A percentile compares a stretch with the other conserved stretches of the same genome.
Conservation (phyloP, 1,139 yeast species). For the Candida tropicalis region DNA sequence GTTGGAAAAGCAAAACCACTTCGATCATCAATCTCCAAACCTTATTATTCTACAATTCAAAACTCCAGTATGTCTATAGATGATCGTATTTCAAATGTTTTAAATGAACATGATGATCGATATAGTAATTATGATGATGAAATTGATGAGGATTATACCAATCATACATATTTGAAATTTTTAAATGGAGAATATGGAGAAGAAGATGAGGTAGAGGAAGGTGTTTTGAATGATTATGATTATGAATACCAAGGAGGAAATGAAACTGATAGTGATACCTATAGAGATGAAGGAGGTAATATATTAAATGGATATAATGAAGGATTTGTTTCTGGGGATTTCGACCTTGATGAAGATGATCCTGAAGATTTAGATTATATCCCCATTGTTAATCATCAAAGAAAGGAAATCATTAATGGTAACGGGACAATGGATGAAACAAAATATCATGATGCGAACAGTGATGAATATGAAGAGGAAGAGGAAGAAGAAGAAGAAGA, state of each 20-base stretch:
- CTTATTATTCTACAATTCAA: not conserved
- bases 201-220: conserved; percentile 32
- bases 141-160: conserved; percentile 14
- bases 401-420: conserved; percentile 6
- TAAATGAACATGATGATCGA: conserved; percentile 5
- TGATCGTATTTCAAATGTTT: conserved; percentile 8
- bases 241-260: conserved; percentile 28
- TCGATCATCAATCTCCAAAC: conserved; percentile 11
- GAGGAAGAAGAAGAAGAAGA: not conserved
- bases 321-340: conserved; percentile 10
- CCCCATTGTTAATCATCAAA: conserved; percentile 15
- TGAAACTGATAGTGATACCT: conserved; percentile 25
- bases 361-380: conserved; percentile 14
- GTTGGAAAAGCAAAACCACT: conserved; percentile 46
- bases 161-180: conserved; percentile 13
- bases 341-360: conserved; percentile 12
- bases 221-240: conserved; percentile 20
- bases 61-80: conserved; percentile 5
- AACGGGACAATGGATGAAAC: conserved; percentile 7
- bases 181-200: conserved; percentile 28
- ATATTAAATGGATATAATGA: conserved; percentile 19
- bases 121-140: conserved; percentile 10
- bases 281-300: conserved; percentile 21
- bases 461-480: not conserved
- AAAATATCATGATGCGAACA: conserved; percentile 4